Percentiles rank a stretch among this genome's conserved stretches.
These are phyloP conservation scores for Periconia sp. DNA, from an alignment of 2,329 filamentous ascomycete species.

Conservation along the genomic window DNA sequence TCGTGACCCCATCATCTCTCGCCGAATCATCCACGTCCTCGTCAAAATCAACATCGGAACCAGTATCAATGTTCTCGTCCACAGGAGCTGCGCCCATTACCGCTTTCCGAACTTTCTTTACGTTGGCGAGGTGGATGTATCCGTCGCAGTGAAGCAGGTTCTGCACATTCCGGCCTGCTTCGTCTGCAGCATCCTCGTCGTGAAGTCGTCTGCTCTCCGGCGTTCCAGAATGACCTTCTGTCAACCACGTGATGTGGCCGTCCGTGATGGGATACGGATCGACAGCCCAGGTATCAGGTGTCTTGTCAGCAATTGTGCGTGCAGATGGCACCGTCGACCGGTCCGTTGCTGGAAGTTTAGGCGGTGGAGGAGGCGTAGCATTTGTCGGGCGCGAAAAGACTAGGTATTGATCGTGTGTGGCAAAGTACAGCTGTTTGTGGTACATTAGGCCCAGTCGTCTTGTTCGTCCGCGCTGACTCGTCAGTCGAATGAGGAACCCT, in stretches of 20 bases:
- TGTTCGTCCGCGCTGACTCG: slow-evolving; percentile 66
- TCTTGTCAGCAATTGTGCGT: slow-evolving; percentile 60
- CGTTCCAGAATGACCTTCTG: slow-evolving; percentile 48
- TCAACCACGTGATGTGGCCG: slow-evolving; percentile 63
- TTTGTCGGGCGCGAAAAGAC: slow-evolving; percentile 67
- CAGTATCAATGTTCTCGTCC: slow-evolving; percentile 58
- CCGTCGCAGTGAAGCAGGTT: slow-evolving; percentile 67
- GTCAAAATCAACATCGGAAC: slow-evolving; percentile 63
- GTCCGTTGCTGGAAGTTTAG: slow-evolving; percentile 54
- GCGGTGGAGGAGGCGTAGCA: slow-evolving; percentile 63
- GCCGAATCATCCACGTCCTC: slow-evolving; percentile 53
- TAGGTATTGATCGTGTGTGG: slow-evolving; percentile 67
- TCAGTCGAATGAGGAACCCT: slow-evolving; percentile 70
- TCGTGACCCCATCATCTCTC: slow-evolving; percentile 60
- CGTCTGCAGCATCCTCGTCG: slow-evolving; percentile 65
- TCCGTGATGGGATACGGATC: slow-evolving; percentile 65
- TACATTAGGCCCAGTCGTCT: slow-evolving; percentile 65
- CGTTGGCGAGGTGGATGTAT: slow-evolving; percentile 66
- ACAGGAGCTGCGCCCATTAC: slow-evolving; percentile 57
- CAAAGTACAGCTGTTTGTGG: slow-evolving; percentile 70
- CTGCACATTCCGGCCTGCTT: slow-evolving; percentile 63
- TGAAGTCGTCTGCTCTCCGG: slow-evolving; percentile 54
- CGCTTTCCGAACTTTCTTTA: slow-evolving; percentile 63
- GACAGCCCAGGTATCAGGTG: slow-evolving; percentile 67
- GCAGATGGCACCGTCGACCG: slow-evolving; percentile 59